Evolutionary conservation across 768 basidiomycete genomes (phyloP).

Genomic region (Gymnopilus junonius): DNA sequence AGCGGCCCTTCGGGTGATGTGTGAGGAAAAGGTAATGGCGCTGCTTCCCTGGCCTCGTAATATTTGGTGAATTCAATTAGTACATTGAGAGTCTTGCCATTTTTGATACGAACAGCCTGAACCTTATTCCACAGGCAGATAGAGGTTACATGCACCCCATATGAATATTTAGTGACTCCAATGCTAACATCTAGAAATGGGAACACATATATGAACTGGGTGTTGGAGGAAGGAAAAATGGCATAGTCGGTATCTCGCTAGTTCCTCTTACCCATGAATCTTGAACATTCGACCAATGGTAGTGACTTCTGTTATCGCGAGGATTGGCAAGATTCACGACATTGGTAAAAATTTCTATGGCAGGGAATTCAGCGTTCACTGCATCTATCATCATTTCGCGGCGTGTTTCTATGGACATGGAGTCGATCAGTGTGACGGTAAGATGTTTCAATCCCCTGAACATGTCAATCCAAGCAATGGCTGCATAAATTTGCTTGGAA

Average conservation of each 20-base stretch:
- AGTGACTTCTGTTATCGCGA: too few species aligned
- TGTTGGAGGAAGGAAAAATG: too few species aligned
- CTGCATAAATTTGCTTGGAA: neutral
- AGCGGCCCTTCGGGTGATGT: conserved; percentile 27
- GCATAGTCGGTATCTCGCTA: too few species aligned
- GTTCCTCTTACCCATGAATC: too few species aligned
- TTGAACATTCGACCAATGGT: too few species aligned
- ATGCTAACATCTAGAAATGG: too few species aligned
- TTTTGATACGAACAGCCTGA: conserved; percentile 38
- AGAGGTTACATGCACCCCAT: too few species aligned
- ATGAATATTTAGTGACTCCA: too few species aligned
- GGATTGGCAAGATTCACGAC: too few species aligned
- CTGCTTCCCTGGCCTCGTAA: conserved; percentile 13
- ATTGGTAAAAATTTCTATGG: neutral
- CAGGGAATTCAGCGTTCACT: neutral
- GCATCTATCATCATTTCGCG: neutral
- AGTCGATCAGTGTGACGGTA: neutral
- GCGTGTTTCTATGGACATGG: neutral
- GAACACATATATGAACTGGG: too few species aligned
- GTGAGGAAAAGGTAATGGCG: conserved; percentile 7
- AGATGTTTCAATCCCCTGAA: neutral
- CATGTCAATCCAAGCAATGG: neutral
- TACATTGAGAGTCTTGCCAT: conserved; percentile 30
- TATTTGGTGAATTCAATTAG: conserved; percentile 24
- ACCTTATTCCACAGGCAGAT: conserved; percentile 36